phyloP scores from a whole-genome alignment of 441 rosid genomes.

The Euphorbia neoarborescens region DNA sequence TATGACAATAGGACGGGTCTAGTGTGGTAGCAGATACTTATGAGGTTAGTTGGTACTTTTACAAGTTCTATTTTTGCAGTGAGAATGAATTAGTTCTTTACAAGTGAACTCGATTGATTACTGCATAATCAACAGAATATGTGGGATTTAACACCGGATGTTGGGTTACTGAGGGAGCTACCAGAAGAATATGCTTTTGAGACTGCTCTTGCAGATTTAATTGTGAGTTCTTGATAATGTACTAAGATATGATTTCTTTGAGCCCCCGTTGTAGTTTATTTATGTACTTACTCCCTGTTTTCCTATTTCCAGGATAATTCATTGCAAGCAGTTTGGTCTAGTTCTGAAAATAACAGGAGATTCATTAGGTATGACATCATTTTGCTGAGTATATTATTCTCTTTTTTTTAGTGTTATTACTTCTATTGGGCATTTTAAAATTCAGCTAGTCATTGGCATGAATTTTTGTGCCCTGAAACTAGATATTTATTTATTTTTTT shows the following conservation, averaged over 20 bases:
- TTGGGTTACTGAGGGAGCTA: conserved; percentile 43
- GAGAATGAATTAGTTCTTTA: background rate
- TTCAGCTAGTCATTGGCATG: background rate
- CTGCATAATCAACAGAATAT: conserved; percentile 37
- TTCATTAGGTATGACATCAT: conserved; percentile 41
- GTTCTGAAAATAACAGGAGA: conserved; percentile 28
- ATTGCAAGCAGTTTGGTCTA: conserved; percentile 71
- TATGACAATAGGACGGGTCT: conserved; percentile 47
- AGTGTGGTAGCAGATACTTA: conserved; percentile 25
- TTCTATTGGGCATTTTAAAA: background rate
- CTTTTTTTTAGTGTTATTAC: background rate
- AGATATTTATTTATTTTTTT: background rate
- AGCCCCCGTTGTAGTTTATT: conserved; percentile 1
- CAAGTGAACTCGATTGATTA: background rate
- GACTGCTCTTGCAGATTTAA: conserved; percentile 72
- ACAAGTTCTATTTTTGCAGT: background rate
- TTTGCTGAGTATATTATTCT: background rate
- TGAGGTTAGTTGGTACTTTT: conserved; percentile 34
- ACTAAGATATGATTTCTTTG: background rate
- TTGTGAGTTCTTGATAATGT: conserved; percentile 32
- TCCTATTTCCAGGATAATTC: conserved; percentile 55
- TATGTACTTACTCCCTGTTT: conserved; percentile 3
- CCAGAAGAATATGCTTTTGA: conserved; percentile 61
- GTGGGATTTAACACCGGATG: conserved; percentile 78
- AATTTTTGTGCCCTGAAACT: background rate